Evolutionary conservation across 1,139 yeast species (phyloP).

Genomic region (Pichia sp.): DNA sequence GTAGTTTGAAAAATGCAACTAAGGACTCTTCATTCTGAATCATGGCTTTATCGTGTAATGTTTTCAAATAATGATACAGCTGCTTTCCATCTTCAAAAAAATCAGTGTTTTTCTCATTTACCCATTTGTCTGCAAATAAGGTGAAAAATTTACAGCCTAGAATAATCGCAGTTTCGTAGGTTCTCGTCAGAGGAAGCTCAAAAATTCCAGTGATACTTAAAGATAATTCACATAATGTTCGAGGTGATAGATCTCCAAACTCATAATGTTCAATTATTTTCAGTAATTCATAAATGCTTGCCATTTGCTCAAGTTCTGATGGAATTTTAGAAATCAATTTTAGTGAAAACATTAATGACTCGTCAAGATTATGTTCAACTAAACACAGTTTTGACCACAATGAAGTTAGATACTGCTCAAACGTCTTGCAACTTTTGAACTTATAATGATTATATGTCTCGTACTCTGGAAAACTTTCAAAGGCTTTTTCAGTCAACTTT

Average conservation of each 20-base stretch:
- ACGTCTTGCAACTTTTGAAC: no score
- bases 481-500: no score
- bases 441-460: no score
- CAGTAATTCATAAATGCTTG: conserved; percentile 4
- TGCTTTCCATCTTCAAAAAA: conserved; percentile 9
- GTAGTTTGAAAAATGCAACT: conserved; percentile 8
- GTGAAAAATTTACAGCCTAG: conserved; percentile 6
- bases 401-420: no score
- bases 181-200: conserved; percentile 12
- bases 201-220: conserved; percentile 6
- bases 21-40: conserved; percentile 9
- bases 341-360: background rate
- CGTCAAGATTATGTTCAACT: no score
- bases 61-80: conserved; percentile 8
- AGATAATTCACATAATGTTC: conserved; percentile 3
- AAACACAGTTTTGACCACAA: no score
- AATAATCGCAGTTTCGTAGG: conserved; percentile 12
- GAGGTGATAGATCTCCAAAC: background rate
- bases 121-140: conserved; percentile 6
- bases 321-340: conserved; percentile 4
- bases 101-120: background rate
- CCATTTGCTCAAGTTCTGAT: conserved; percentile 5
- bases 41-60: conserved; percentile 9
- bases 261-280: conserved; percentile 1
- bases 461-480: no score